Evolutionary conservation across 306 rosid species (phyloP).

Genomic region (Arachis hypogaea): DNA sequence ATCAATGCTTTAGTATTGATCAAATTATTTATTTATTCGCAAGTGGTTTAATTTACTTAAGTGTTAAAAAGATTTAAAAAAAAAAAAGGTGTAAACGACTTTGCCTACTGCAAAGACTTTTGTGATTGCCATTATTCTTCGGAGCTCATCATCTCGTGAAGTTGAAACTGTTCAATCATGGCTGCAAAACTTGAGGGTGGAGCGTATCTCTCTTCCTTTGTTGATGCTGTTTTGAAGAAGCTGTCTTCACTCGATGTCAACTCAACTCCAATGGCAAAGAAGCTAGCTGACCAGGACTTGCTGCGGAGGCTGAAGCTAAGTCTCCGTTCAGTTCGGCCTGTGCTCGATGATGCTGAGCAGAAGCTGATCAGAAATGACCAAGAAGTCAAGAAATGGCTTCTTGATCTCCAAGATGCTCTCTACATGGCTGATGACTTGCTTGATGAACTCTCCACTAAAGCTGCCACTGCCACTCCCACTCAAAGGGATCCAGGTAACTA

Average conservation of each 20-base stretch:
- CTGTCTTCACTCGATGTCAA: no score
- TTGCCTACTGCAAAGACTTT: no score
- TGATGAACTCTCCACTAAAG: neutral
- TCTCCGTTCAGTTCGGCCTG: neutral
- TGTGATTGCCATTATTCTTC: no score
- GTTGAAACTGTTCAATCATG: neutral
- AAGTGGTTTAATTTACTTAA: no score
- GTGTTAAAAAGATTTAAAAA: no score
- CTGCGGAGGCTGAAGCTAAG: neutral
- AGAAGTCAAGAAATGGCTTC: neutral
- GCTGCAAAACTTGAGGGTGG: neutral
- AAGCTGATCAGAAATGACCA: neutral
- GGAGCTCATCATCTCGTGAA: neutral
- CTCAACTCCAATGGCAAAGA: neutral
- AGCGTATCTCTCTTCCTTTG: neutral
- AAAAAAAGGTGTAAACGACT: no score
- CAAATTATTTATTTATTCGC: no score
- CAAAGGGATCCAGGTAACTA: neutral
- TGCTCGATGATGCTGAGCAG: neutral
- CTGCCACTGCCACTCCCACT: neutral
- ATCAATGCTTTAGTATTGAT: no score
- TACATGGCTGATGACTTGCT: neutral
- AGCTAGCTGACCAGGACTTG: neutral
- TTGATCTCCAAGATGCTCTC: neutral
- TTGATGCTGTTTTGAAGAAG: no score